Evolutionary conservation across 257 asterid species (phyloP).

Genomic region (Forsythia suspensa): DNA sequence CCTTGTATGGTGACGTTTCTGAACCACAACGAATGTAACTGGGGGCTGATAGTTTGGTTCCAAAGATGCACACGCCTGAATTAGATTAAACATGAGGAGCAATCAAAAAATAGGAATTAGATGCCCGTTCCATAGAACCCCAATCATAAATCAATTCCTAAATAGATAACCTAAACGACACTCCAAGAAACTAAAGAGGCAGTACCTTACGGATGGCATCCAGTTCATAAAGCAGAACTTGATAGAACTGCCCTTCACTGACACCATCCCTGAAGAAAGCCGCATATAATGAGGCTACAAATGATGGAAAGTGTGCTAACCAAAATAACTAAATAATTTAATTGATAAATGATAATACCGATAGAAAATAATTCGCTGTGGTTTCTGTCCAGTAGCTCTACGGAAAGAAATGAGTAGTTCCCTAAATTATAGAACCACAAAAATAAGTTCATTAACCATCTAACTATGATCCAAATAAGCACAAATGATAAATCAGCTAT

Average conservation of each 20-base stretch:
- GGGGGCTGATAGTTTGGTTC: slow-evolving; percentile 95
- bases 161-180: neutral
- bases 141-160: neutral
- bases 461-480: neutral
- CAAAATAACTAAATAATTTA: neutral
- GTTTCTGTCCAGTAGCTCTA: slow-evolving; percentile 82
- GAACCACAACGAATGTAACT: slow-evolving; percentile 95
- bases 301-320: neutral
- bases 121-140: neutral
- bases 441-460: neutral
- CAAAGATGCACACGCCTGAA: slow-evolving; percentile 91
- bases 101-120: neutral
- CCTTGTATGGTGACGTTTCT: slow-evolving; percentile 93
- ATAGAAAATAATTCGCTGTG: slow-evolving; percentile 85
- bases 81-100: neutral
- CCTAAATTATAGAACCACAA: slow-evolving; percentile 38
- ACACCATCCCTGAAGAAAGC: slow-evolving; percentile 76
- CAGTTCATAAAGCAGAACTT: slow-evolving; percentile 85
- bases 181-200: slow-evolving; percentile 2
- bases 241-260: slow-evolving; percentile 96
- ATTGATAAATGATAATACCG: slow-evolving; percentile 39
- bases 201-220: slow-evolving; percentile 92
- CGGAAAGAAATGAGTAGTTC: slow-evolving; percentile 90
- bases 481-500: neutral
- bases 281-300: neutral